Evolutionary conservation across 768 basidiomycete species (phyloP).

Genomic region (Neoboletus brunneissimus): DNA sequence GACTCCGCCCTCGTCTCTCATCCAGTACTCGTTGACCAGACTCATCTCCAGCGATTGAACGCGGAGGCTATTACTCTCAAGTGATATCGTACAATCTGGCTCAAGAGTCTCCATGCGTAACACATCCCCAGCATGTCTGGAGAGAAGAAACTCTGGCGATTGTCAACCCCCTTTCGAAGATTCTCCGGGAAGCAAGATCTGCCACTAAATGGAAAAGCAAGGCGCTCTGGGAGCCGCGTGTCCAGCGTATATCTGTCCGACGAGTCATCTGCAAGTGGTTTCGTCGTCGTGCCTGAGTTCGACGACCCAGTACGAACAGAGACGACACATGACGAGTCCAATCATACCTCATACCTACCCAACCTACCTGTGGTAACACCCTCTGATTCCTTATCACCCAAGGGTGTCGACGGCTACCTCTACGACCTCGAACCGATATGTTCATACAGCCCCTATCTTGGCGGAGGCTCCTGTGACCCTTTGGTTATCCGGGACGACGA

Average conservation of each 20-base stretch:
- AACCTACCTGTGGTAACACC: background rate
- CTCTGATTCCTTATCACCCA: background rate
- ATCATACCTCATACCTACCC: background rate
- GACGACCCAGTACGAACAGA: slow-evolving; percentile 10
- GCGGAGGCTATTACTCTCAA: background rate
- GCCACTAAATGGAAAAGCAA: background rate
- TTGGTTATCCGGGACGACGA: slow-evolving; percentile 13
- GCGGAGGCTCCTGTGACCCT: background rate
- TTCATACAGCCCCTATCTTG: background rate
- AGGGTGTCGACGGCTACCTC: background rate
- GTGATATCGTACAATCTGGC: background rate
- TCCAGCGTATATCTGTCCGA: slow-evolving; percentile 25
- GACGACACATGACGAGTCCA: background rate
- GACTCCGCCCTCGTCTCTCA: background rate
- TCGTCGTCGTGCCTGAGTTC: slow-evolving; percentile 27
- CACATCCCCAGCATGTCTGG: slow-evolving; percentile 16
- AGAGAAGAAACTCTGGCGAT: slow-evolving; percentile 28
- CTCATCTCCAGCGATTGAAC: background rate
- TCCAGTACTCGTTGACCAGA: background rate
- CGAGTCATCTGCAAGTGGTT: slow-evolving; percentile 11
- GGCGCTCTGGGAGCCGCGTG: slow-evolving; percentile 10
- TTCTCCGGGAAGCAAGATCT: slow-evolving; percentile 7
- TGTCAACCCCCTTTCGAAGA: slow-evolving; percentile 23
- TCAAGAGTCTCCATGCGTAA: slow-evolving; percentile 9
- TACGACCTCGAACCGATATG: background rate